Conservation (phyloP, 306 rosid species). For the Cotoneaster glaucophyllus region DNA sequence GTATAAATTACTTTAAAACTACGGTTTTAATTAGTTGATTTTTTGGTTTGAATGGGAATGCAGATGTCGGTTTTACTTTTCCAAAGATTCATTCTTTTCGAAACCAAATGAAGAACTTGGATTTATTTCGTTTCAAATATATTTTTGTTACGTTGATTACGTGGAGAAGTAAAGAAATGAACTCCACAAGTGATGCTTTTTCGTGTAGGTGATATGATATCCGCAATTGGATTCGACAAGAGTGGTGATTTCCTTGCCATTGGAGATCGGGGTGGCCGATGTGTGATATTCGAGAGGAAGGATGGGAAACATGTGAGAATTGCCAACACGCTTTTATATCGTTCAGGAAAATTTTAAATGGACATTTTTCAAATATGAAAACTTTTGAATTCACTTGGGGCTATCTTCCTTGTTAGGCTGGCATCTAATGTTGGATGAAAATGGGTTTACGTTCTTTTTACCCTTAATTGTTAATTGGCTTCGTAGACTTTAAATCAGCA, state of each 20-base stretch:
- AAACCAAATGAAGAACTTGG: background rate
- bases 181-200: background rate
- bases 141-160: background rate
- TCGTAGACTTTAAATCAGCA: slow-evolving; percentile 32
- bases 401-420: slow-evolving; percentile 21
- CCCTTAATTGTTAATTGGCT: slow-evolving; percentile 16
- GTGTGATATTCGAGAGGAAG: slow-evolving; percentile 47
- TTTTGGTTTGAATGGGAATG: background rate
- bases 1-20: background rate
- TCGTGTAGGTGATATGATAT: slow-evolving; percentile 45
- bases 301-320: slow-evolving; percentile 46
- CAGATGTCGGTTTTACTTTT: background rate
- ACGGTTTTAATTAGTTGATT: background rate
- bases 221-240: slow-evolving; percentile 53
- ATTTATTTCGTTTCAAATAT: background rate
- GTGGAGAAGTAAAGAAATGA: background rate
- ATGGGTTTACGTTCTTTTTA: slow-evolving; percentile 20
- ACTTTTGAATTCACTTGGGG: slow-evolving; percentile 18
- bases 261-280: slow-evolving; percentile 78
- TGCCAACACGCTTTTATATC: background rate
- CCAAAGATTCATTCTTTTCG: background rate
- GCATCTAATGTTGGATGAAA: slow-evolving; percentile 23
- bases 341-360: background rate
- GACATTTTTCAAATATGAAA: background rate
- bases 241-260: slow-evolving; percentile 61